Conservation (phyloP, 176 grass and related monocot genomes). For the Rhynchospora pubera region DNA sequence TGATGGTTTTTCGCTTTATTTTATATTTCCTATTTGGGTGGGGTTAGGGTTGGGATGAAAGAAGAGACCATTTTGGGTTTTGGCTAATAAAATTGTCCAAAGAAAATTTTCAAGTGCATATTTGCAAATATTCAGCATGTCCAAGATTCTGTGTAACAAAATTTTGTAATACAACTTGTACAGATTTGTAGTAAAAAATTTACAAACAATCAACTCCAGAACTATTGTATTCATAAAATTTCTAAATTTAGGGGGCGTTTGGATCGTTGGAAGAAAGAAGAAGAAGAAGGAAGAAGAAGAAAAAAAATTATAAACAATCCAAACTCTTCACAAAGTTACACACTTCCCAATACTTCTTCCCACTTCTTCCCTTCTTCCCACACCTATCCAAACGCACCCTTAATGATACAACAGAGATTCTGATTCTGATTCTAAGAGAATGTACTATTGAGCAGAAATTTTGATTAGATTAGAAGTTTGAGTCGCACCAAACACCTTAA, state of each 20-base stretch:
- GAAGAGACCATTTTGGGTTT: slow-evolving; percentile 10
- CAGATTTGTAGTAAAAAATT: too few species aligned
- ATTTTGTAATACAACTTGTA: neutral
- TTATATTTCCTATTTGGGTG: neutral
- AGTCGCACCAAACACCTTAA: too few species aligned
- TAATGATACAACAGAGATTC: neutral
- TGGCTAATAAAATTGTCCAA: neutral
- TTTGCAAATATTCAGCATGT: neutral
- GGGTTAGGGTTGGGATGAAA: neutral
- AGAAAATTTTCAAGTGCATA: neutral
- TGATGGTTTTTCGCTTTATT: neutral
- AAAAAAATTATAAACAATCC: too few species aligned
- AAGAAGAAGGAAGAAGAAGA: too few species aligned
- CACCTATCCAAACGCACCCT: too few species aligned
- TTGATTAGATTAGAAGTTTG: neutral
- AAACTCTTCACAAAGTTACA: too few species aligned
- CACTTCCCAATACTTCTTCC: too few species aligned
- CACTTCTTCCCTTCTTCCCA: too few species aligned
- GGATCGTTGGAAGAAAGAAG: too few species aligned
- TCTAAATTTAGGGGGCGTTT: too few species aligned
- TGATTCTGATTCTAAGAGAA: neutral
- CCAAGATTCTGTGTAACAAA: neutral
- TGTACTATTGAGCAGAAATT: neutral
- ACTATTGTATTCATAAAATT: neutral
- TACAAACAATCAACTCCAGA: neutral